Evolutionary conservation across 1,284 basidiomycete species (phyloP).

Genomic region (Cutaneotrichosporon sp.): DNA sequence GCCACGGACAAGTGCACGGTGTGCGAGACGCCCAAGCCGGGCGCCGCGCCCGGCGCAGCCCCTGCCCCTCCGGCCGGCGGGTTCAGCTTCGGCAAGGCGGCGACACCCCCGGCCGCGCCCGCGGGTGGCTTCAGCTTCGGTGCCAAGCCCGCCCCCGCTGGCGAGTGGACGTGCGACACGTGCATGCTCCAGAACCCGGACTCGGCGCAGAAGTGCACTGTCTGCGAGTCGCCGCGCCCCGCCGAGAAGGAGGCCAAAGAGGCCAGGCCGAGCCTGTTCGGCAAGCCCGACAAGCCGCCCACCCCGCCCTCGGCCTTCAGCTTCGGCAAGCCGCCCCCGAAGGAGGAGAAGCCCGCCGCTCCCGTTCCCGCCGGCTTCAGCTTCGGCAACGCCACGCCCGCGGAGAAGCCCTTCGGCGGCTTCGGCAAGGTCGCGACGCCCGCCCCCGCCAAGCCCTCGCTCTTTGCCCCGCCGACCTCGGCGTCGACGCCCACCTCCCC

Average conservation of each 20-base stretch:
- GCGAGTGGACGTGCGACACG: slow-evolving; percentile 57
- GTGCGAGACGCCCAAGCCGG: slow-evolving; percentile 36
- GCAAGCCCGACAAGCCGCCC: too few relatives aligned
- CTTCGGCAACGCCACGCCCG: slow-evolving; percentile 2
- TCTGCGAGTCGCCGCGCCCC: slow-evolving; percentile 58
- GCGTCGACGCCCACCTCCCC: neutral
- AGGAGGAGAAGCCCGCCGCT: slow-evolving; percentile 1
- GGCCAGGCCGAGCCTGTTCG: neutral
- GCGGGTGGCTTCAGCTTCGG: neutral
- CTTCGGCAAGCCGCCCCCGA: neutral
- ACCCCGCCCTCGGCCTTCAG: too few relatives aligned
- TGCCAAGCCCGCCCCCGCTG: neutral
- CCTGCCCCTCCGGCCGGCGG: neutral
- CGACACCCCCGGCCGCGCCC: too few relatives aligned
- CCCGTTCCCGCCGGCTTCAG: slow-evolving; percentile 3
- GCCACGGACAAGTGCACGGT: slow-evolving; percentile 59
- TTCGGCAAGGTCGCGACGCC: slow-evolving; percentile 14
- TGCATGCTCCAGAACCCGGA: slow-evolving; percentile 59
- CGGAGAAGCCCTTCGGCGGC: slow-evolving; percentile 2
- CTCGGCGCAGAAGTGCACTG: slow-evolving; percentile 57
- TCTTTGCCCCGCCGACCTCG: neutral
- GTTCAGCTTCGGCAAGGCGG: slow-evolving; percentile 38
- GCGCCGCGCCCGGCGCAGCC: neutral
- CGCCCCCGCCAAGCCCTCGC: neutral
- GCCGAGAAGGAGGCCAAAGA: neutral